These are phyloP conservation scores for Moricandia arvensis DNA, from an alignment of 345 rosid species.

Conservation along the genomic window DNA sequence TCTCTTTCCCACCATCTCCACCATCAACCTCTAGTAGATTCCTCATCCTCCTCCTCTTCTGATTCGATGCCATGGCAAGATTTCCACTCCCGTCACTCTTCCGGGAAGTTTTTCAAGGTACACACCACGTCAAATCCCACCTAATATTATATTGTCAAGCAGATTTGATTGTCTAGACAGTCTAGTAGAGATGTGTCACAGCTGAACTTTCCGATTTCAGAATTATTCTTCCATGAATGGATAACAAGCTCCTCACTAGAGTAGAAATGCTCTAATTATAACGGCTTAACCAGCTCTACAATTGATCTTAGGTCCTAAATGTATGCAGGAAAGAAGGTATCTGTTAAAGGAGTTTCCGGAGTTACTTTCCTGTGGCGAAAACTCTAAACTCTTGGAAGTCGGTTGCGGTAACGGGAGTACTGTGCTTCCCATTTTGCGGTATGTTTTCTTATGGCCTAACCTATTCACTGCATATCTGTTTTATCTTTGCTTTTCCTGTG, in stretches of 20 bases:
- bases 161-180: too few species aligned
- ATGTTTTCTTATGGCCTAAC: neutral
- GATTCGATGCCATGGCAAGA: conserved; percentile 63
- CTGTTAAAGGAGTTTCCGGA: conserved; percentile 88
- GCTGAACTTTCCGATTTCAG: too few species aligned
- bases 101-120: conserved; percentile 95
- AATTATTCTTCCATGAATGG: too few species aligned
- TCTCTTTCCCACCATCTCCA: conserved; percentile 54
- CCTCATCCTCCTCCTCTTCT: conserved; percentile 1
- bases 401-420: conserved; percentile 96
- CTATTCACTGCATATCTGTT: neutral
- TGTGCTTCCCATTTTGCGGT: conserved; percentile 74
- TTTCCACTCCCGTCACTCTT: conserved; percentile 72
- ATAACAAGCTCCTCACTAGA: too few species aligned
- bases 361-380: conserved; percentile 50
- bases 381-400: conserved; percentile 70
- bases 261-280: too few species aligned
- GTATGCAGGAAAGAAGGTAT: conserved; percentile 79
- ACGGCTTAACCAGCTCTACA: too few species aligned
- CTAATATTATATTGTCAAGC: too few species aligned
- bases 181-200: too few species aligned
- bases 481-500: conserved; percentile 17
- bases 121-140: too few species aligned
- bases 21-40: neutral
- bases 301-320: neutral